A percentile compares a stretch with the other conserved stretches of the same genome.
Evolutionary conservation across 768 basidiomycete genomes (phyloP).

Genomic region (Collybiopsis confluens): DNA sequence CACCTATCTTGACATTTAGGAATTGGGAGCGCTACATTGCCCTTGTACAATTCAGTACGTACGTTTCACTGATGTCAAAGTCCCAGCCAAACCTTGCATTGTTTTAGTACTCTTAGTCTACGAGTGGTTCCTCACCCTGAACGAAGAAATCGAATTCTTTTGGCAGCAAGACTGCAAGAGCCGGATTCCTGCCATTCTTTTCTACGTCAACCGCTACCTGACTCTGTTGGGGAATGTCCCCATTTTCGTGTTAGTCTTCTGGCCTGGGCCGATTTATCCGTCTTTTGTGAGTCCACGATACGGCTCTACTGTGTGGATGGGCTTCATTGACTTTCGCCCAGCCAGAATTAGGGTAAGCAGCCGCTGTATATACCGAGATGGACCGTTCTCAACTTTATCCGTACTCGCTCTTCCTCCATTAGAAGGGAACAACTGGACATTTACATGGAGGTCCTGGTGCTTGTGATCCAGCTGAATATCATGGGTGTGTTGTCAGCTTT

Average conservation of each 20-base stretch:
- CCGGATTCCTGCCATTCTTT: not conserved
- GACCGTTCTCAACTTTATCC: not conserved
- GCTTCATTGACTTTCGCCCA: not conserved
- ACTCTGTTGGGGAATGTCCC: slow-evolving; percentile 4
- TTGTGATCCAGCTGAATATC: slow-evolving; percentile 1
- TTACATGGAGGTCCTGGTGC: not conserved
- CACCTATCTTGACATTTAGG: not conserved
- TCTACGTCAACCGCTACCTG: slow-evolving; percentile 7
- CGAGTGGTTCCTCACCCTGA: slow-evolving; percentile 6
- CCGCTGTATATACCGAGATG: not conserved
- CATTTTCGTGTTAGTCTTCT: not conserved
- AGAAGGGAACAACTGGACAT: not conserved
- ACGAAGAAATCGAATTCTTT: not conserved
- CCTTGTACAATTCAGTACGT: slow-evolving; percentile 2
- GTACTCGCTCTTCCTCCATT: not conserved
- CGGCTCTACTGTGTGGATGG: not conserved
- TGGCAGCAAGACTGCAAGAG: not conserved
- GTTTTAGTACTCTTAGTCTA: slow-evolving; percentile 2
- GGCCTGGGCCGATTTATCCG: not conserved
- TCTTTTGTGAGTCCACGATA: not conserved
- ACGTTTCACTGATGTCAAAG: not conserved
- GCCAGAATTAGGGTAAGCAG: not conserved
- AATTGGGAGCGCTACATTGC: not conserved
- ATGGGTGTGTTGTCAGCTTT: not conserved
- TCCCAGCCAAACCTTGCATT: not conserved